phyloP scores from a whole-genome alignment of 2,329 filamentous ascomycete species.

The Fusarium temperatum region DNA sequence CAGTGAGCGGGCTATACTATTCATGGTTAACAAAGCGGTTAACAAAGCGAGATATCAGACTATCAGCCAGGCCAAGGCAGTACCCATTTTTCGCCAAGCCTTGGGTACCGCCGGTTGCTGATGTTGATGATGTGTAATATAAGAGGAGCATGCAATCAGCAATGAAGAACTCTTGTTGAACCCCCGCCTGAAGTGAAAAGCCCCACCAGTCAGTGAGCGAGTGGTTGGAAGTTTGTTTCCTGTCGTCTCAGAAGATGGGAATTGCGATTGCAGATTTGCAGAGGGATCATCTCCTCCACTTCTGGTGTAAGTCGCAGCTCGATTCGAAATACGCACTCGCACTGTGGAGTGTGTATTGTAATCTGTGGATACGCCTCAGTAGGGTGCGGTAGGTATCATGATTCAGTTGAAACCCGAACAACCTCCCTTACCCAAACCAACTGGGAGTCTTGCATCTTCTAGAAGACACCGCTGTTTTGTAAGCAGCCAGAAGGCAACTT shows the following conservation, averaged over 20 bases:
- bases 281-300: slow-evolving; percentile 14
- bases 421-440: background rate
- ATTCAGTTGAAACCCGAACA: slow-evolving; percentile 24
- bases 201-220: background rate
- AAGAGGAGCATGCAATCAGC: slow-evolving; percentile 22
- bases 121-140: slow-evolving; percentile 10
- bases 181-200: background rate
- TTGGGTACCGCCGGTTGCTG: slow-evolving; percentile 7
- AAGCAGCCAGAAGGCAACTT: background rate
- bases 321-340: slow-evolving; percentile 17
- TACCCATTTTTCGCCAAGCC: slow-evolving; percentile 4
- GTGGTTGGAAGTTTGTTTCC: slow-evolving; percentile 12
- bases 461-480: slow-evolving; percentile 35
- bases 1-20: background rate
- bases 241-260: slow-evolving; percentile 10
- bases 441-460: slow-evolving; percentile 2
- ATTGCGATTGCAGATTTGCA: slow-evolving; percentile 5
- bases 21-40: background rate
- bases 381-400: slow-evolving; percentile 29
- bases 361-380: slow-evolving; percentile 16
- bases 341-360: slow-evolving; percentile 30
- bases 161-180: slow-evolving; percentile 24
- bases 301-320: background rate
- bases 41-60: background rate
- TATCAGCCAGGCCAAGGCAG: background rate